phyloP scores from a whole-genome alignment of 2,329 filamentous ascomycete genomes.

The Lasiodiplodia theobromae region DNA sequence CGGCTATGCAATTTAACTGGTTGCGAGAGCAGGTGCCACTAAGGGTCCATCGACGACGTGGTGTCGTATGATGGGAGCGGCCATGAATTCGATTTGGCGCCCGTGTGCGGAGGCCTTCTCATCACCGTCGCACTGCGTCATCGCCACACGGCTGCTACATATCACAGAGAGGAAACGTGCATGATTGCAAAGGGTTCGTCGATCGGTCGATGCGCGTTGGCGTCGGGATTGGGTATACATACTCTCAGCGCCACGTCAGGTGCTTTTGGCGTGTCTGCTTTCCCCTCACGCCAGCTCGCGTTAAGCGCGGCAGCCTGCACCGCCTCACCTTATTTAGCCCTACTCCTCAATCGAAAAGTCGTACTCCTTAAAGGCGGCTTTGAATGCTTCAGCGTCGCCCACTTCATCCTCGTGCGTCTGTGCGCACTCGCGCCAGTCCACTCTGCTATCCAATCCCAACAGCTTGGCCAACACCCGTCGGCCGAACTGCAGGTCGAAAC shows the following conservation, averaged over 20 bases:
- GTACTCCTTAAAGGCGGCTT: constrained; percentile 81
- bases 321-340: constrained; percentile 12
- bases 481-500: constrained; percentile 92
- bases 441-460: constrained; percentile 77
- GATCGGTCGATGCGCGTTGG: constrained; percentile 1
- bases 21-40: constrained; percentile 19
- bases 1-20: constrained; percentile 16
- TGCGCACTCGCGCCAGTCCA: constrained; percentile 83
- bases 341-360: constrained; percentile 72
- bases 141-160: constrained; percentile 10
- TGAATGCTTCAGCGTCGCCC: constrained; percentile 78
- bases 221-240: constrained; percentile 26
- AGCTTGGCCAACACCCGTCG: constrained; percentile 88
- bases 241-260: constrained; percentile 21
- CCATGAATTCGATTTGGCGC: background rate
- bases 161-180: constrained; percentile 6
- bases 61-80: constrained; percentile 20
- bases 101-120: background rate
- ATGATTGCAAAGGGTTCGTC: background rate
- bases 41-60: constrained; percentile 13
- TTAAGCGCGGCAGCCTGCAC: constrained; percentile 14
- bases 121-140: constrained; percentile 6
- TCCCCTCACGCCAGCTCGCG: constrained; percentile 16
- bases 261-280: constrained; percentile 26
- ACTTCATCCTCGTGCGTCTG: constrained; percentile 82